phyloP scores from a whole-genome alignment of 1,284 basidiomycete species.

The Melampsora abietis-canadensis region DNA sequence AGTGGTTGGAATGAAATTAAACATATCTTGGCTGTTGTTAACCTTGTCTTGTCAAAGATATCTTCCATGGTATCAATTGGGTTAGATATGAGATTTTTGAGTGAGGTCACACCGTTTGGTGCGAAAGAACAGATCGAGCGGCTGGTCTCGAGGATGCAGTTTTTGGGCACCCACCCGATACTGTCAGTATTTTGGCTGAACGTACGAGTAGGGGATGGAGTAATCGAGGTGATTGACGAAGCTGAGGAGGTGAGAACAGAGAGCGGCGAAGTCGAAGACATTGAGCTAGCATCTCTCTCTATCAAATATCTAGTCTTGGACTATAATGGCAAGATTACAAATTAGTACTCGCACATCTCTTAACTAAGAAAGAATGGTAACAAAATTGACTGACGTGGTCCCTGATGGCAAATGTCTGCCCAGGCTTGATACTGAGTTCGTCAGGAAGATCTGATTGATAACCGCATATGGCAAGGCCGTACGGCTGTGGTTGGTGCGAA shows the following conservation, averaged over 20 bases:
- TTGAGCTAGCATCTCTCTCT: constrained; percentile 31
- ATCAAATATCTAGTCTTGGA: constrained; percentile 25
- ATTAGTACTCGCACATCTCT: not conserved
- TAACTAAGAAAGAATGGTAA: not conserved
- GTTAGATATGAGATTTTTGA: constrained; percentile 26
- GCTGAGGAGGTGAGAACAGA: constrained; percentile 4
- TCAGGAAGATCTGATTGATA: constrained; percentile 17
- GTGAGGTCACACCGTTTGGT: constrained; percentile 11
- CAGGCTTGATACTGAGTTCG: constrained; percentile 38
- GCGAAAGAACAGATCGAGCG: constrained; percentile 15
- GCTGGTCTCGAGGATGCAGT: constrained; percentile 35
- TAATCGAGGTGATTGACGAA: not conserved
- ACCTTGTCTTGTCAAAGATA: constrained; percentile 12
- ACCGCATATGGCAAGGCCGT: constrained; percentile 31
- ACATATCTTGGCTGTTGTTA: constrained; percentile 9
- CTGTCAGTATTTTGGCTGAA: constrained; percentile 10
- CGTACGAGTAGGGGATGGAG: constrained; percentile 20
- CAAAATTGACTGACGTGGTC: constrained; percentile 7
- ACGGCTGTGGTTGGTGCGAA: not conserved
- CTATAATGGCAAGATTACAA: not conserved
- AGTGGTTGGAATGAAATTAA: constrained; percentile 29
- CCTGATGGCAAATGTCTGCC: constrained; percentile 28
- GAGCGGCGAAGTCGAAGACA: constrained; percentile 12
- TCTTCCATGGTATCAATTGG: constrained; percentile 16
- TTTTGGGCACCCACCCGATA: constrained; percentile 27